Evolutionary conservation across 2,329 filamentous ascomycete genomes (phyloP).

Genomic region (Aspergillus felis): DNA sequence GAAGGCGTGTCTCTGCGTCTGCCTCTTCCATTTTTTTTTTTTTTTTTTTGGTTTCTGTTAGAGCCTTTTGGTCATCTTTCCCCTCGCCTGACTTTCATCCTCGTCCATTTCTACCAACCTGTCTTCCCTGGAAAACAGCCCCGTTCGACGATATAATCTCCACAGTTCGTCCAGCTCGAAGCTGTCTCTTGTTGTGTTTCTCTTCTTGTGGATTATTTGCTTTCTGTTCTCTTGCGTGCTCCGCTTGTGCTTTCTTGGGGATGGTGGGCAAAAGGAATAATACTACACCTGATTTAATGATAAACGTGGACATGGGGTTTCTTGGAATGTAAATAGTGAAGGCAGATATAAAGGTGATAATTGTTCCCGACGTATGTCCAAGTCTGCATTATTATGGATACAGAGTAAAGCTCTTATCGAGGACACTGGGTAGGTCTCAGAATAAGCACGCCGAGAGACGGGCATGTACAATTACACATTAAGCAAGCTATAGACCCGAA

Average conservation of each 20-base stretch:
- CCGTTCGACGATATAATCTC: background rate
- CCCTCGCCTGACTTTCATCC: background rate
- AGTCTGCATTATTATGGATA: background rate
- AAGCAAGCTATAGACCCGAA: background rate
- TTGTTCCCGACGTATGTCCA: background rate
- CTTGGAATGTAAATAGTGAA: constrained; percentile 31
- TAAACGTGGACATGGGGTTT: constrained; percentile 28
- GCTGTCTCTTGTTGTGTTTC: constrained; percentile 9
- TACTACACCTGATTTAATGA: constrained; percentile 32
- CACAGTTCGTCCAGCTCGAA: background rate
- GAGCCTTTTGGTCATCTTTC: constrained; percentile 18
- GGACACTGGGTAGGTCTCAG: background rate
- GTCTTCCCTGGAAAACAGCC: background rate
- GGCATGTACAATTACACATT: background rate
- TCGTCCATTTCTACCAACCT: background rate
- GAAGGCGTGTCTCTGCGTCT: constrained; percentile 15
- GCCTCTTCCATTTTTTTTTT: too few species aligned
- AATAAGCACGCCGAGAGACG: background rate
- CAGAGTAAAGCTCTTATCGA: background rate
- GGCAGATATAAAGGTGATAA: background rate
- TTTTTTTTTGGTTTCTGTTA: constrained; percentile 17
- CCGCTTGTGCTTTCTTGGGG: constrained; percentile 15
- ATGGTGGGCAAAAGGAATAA: constrained; percentile 23
- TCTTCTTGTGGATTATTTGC: constrained; percentile 9
- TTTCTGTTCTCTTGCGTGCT: constrained; percentile 9